Evolutionary conservation across 768 basidiomycete species (phyloP).

Genomic region (Lactifluus pinguis): DNA sequence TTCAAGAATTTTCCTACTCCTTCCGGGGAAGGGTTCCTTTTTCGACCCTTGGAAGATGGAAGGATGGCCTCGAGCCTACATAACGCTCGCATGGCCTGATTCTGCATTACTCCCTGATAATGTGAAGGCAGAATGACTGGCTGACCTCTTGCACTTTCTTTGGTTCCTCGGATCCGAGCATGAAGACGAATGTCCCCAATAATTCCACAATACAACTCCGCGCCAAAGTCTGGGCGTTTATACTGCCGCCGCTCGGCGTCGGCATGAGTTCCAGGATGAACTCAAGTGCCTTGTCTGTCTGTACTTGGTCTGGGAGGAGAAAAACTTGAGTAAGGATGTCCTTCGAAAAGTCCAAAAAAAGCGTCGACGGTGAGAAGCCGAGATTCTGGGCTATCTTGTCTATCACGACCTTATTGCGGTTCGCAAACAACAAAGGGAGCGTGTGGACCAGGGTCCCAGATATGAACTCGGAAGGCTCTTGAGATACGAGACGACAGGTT

Average conservation of each 20-base stretch:
- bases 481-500: slow-evolving; percentile 57
- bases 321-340: slow-evolving; percentile 61
- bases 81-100: slow-evolving; percentile 36
- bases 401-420: slow-evolving; percentile 48
- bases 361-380: slow-evolving; percentile 32
- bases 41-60: slow-evolving; percentile 24
- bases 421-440: slow-evolving; percentile 61
- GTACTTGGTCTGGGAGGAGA: slow-evolving; percentile 42
- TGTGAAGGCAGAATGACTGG: background rate
- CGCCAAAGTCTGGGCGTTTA: slow-evolving; percentile 43
- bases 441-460: slow-evolving; percentile 52
- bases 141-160: slow-evolving; percentile 30
- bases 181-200: slow-evolving; percentile 66
- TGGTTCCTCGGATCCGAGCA: slow-evolving; percentile 61
- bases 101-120: background rate
- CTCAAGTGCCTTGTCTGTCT: slow-evolving; percentile 48
- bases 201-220: slow-evolving; percentile 60
- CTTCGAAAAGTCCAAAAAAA: slow-evolving; percentile 50
- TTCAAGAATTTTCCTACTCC: slow-evolving; percentile 57
- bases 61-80: slow-evolving; percentile 31
- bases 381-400: slow-evolving; percentile 51
- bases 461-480: slow-evolving; percentile 51
- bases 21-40: slow-evolving; percentile 23
- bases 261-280: slow-evolving; percentile 57
- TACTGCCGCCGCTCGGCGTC: slow-evolving; percentile 32